Base-by-base conservation (phyloP, 768 basidiomycete genomes). In the Baorangia bicolor region DNA sequence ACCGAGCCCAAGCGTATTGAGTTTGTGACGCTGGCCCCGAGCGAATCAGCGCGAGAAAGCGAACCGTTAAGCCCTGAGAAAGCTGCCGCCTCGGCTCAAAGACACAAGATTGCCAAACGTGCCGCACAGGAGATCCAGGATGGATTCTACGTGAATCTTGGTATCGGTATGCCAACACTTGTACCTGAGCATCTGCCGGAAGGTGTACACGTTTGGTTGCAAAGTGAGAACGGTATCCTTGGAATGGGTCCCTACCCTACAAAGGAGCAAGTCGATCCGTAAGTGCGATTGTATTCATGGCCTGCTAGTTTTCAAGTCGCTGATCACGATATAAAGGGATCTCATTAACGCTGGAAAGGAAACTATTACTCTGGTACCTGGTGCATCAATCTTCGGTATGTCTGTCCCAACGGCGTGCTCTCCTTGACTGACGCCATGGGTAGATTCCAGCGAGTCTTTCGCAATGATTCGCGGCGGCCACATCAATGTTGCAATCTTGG, bases 381-480 rank as follows among this genome's bases (percentile, higher is more conserved):
- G 95, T 25, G 92, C 94, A 28, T 88, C 94, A 5, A 75, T 94
- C 9, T 98, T 98, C 69, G 95, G 91, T 88, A 61, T 49, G 86
- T 69, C 27, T 21, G 35, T 50, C 25, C 13, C 34, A 25, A 28
- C 5, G n/a, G 5, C 16, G 7, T 23, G 25, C 9, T 30, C 3
- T 35, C 37, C 9, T 30, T 28, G 39, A 42, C 51, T 55, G 37
- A 61, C 33, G 18, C 34, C 30, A 39, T 27, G 23, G 14, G 21
- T 51, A 57, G 90, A 95, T 73, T 94, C 93, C 4, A 85, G 85
- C 63, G 94, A 97, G 73, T 94, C 92, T 4, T 98, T 98, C 66
- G 90, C 90, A 12, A 98, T 98, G 95, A 97, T 98, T 73, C 90
- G 95, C 50, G 95, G 95, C 42, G 95, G 95, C 6, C 95, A 98